Evolutionary conservation across 306 rosid species (phyloP).

Genomic region (Prunus davidiana): DNA sequence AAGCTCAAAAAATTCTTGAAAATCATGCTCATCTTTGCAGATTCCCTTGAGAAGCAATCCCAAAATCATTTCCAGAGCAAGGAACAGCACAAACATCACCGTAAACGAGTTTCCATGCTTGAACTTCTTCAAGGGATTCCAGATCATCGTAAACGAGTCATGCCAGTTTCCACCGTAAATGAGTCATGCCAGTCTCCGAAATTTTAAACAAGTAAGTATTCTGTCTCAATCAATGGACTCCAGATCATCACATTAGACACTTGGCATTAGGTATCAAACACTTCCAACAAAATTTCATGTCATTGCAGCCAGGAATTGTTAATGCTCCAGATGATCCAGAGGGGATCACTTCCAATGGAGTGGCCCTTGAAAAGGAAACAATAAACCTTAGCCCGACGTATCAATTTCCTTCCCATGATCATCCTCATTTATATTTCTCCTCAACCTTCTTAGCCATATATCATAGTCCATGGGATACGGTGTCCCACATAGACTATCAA

Average conservation of each 20-base stretch:
- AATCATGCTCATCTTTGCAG: constrained; percentile 6
- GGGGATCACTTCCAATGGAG: constrained; percentile 17
- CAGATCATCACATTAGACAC: constrained; percentile 26
- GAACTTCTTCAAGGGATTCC: constrained; percentile 21
- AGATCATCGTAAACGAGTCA: too few species aligned
- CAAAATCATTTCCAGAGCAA: constrained; percentile 14
- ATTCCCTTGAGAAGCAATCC: constrained; percentile 21
- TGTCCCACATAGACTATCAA: constrained; percentile 96
- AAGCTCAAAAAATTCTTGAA: background rate
- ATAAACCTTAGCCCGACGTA: constrained; percentile 45
- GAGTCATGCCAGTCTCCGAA: background rate
- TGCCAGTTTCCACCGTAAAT: background rate
- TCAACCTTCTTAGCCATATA: constrained; percentile 91
- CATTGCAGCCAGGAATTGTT: constrained; percentile 22
- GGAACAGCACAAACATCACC: constrained; percentile 15
- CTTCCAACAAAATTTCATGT: constrained; percentile 29
- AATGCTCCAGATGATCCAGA: constrained; percentile 20
- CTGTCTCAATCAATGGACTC: constrained; percentile 18
- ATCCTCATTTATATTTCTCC: constrained; percentile 68
- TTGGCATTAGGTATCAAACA: constrained; percentile 29
- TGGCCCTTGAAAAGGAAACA: constrained; percentile 13
- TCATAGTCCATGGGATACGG: constrained; percentile 92
- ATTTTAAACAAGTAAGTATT: constrained; percentile 21
- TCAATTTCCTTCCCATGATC: constrained; percentile 84
- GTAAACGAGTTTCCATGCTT: background rate